Conservation (phyloP, 306 rosid species). For the Arachis stenosperma region DNA sequence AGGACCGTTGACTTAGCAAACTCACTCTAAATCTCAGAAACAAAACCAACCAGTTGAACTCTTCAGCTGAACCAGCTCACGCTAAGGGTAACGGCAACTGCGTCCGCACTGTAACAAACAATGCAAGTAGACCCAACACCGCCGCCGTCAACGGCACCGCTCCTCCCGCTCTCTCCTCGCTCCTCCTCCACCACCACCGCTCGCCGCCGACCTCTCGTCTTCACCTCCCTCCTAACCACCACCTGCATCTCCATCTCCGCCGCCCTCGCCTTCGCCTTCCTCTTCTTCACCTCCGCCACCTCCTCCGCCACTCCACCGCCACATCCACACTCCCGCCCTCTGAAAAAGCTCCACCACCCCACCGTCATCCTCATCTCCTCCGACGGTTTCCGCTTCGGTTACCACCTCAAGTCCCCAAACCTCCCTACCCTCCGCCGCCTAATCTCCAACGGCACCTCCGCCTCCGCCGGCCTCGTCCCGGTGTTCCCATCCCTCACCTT, state of each 20-base stretch:
- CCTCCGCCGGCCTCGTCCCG: conserved; percentile 70
- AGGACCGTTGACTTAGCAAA: background rate
- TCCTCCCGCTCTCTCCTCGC: conserved; percentile 40
- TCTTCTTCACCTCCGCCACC: conserved; percentile 44
- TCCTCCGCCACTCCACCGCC: background rate
- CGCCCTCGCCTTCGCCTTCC: conserved; percentile 57
- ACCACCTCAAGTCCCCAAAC: conserved; percentile 74
- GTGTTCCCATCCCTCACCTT: conserved; percentile 87
- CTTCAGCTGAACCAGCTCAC: no score
- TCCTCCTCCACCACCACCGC: conserved; percentile 29
- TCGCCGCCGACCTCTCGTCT: conserved; percentile 37
- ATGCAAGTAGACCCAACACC: background rate
- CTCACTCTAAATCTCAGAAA: background rate
- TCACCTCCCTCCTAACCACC: conserved; percentile 51
- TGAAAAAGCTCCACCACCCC: conserved; percentile 56
- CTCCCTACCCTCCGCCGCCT: conserved; percentile 79
- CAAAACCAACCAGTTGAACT: no score
- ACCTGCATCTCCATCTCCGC: conserved; percentile 58
- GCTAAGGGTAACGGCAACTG: background rate
- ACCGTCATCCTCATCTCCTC: conserved; percentile 76
- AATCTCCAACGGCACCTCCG: conserved; percentile 74
- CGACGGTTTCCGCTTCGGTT: conserved; percentile 94
- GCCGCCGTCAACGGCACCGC: background rate
- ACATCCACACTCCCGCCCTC: conserved; percentile 50
- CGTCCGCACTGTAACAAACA: background rate